Conservation (phyloP, 371 early-diverging fungal species). For the Lichtheimia corymbifera region DNA sequence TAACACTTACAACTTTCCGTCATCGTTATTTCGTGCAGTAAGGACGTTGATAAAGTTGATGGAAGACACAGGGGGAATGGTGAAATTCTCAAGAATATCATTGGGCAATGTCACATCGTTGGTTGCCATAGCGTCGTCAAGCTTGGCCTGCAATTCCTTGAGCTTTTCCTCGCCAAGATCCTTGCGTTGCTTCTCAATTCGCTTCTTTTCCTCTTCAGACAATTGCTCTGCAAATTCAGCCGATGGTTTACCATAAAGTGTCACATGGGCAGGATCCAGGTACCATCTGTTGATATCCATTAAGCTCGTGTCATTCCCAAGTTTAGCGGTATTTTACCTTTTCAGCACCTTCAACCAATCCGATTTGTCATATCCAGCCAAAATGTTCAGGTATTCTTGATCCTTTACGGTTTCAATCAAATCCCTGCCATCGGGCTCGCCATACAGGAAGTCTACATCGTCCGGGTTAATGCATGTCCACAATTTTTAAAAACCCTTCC, state of each 20-base stretch:
- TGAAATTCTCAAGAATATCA: conserved; percentile 60
- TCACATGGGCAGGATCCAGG: conserved; percentile 54
- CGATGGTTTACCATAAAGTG: conserved; percentile 63
- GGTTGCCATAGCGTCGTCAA: conserved; percentile 55
- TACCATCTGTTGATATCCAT: conserved; percentile 41
- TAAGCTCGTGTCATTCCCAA: background rate
- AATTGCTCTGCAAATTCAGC: conserved; percentile 60
- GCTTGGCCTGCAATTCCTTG: conserved; percentile 44
- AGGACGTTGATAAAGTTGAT: conserved; percentile 64
- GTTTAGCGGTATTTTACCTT: conserved; percentile 34
- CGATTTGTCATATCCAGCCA: conserved; percentile 44
- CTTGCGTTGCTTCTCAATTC: conserved; percentile 54
- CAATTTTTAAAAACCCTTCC: background rate
- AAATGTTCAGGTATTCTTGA: conserved; percentile 45
- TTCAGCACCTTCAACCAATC: conserved; percentile 58
- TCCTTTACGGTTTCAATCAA: conserved; percentile 52
- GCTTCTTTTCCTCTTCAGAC: conserved; percentile 55
- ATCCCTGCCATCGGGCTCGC: conserved; percentile 55
- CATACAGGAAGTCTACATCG: conserved; percentile 59
- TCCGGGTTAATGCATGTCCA: background rate
- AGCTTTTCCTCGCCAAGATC: conserved; percentile 57
- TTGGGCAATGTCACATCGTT: conserved; percentile 62
- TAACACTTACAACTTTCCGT: conserved; percentile 40
- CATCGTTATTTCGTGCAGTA: conserved; percentile 55
- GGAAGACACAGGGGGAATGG: conserved; percentile 57